Evolutionary conservation across 176 grass and related monocot species (phyloP).

Genomic region (Avena eriantha): DNA sequence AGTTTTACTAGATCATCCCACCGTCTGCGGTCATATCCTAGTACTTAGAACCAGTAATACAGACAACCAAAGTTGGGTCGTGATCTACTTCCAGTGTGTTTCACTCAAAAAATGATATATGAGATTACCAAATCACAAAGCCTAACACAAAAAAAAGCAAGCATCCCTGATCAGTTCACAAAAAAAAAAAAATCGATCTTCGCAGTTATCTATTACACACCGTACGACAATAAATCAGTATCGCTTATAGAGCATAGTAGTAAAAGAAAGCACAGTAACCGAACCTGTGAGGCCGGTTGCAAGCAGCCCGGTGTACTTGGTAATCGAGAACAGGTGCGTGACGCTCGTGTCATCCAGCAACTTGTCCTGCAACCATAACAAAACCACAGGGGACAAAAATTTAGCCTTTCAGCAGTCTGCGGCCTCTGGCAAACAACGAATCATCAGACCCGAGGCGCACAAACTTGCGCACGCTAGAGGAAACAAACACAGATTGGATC

Average conservation of each 20-base stretch:
- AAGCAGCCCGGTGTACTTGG: conserved; percentile 80
- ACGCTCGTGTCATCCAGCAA: conserved; percentile 92
- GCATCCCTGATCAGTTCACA: not conserved
- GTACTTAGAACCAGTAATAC: not conserved
- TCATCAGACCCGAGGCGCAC: no score
- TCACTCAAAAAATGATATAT: conserved; percentile 1
- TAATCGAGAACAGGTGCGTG: conserved; percentile 83
- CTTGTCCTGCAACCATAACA: conserved; percentile 72
- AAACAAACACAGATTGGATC: no score
- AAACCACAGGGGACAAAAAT: not conserved
- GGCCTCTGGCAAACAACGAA: not conserved
- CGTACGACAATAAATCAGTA: not conserved
- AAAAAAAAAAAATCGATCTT: not conserved
- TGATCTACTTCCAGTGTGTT: not conserved
- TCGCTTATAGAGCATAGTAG: not conserved
- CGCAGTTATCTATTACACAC: not conserved
- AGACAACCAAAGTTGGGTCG: not conserved
- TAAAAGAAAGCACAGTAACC: not conserved
- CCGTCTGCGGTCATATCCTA: not conserved
- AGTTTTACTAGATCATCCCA: not conserved
- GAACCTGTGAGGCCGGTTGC: conserved; percentile 98
- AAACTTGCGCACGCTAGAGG: no score
- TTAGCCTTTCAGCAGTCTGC: not conserved
- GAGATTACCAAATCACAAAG: not conserved
- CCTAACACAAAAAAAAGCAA: not conserved